phyloP scores from a whole-genome alignment of 768 basidiomycete species.

The Boletus reticuloceps region DNA sequence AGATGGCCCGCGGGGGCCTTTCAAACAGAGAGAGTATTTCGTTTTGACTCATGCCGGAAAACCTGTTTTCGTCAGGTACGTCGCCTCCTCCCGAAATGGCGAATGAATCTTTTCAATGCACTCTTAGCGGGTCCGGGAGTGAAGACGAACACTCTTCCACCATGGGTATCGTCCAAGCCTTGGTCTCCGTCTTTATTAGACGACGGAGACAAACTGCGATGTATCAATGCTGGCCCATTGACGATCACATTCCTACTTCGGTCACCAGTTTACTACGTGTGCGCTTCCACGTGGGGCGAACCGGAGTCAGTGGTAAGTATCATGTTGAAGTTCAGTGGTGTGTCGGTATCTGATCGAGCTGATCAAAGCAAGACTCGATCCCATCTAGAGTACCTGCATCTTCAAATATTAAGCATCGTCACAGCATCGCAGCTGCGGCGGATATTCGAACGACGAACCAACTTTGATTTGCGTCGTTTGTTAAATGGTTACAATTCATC shows the following conservation, averaged over 20 bases:
- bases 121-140: conserved; percentile 46
- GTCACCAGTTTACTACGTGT: conserved; percentile 88
- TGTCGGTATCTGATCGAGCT: conserved; percentile 30
- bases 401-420: conserved; percentile 90
- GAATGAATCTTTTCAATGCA: background rate
- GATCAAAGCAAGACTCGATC: conserved; percentile 79
- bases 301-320: conserved; percentile 89
- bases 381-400: conserved; percentile 93
- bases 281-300: conserved; percentile 90
- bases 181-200: conserved; percentile 96
- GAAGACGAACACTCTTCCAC: conserved; percentile 69
- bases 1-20: conserved; percentile 20
- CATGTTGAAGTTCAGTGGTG: background rate
- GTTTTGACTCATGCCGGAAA: conserved; percentile 95
- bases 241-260: conserved; percentile 86
- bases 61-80: conserved; percentile 89
- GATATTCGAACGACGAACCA: conserved; percentile 86
- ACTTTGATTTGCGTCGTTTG: conserved; percentile 84
- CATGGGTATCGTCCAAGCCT: conserved; percentile 91
- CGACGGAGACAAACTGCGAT: conserved; percentile 82
- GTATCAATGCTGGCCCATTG: conserved; percentile 78
- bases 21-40: conserved; percentile 76
- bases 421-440: conserved; percentile 79
- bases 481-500: conserved; percentile 50
- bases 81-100: background rate